Evolutionary conservation across 2,329 filamentous ascomycete genomes (phyloP).

Genomic region (Chaetomiaceae sp.): DNA sequence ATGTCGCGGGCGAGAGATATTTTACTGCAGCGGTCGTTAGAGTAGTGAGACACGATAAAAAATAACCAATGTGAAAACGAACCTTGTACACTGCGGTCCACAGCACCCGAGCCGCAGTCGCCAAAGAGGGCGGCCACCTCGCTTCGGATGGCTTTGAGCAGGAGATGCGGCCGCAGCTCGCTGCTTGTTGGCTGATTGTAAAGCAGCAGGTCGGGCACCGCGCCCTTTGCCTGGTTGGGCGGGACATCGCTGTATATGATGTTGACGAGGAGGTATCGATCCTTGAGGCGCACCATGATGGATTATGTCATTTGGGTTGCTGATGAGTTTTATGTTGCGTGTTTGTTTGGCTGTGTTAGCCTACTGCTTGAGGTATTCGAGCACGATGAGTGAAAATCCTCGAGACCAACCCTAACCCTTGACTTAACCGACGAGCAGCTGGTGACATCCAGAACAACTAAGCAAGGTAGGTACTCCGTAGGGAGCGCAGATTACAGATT

Average conservation of each 20-base stretch:
- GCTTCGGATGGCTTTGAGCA: constrained; percentile 66
- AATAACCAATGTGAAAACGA: too few species aligned
- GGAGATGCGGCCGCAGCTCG: constrained; percentile 58
- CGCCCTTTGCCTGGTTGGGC: constrained; percentile 30
- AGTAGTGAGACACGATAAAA: too few species aligned
- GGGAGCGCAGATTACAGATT: too few species aligned
- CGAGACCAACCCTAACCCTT: too few species aligned
- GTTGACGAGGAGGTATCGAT: constrained; percentile 91
- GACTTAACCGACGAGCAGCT: too few species aligned
- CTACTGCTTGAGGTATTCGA: too few species aligned
- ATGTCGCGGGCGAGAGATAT: constrained; percentile 88
- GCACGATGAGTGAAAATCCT: too few species aligned
- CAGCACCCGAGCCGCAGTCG: constrained; percentile 77
- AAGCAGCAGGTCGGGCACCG: constrained; percentile 57
- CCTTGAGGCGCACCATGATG: constrained; percentile 89
- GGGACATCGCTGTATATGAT: constrained; percentile 74
- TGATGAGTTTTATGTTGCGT: too few species aligned
- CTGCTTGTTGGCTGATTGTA: constrained; percentile 77
- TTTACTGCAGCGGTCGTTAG: constrained; percentile 57
- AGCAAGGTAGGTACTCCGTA: too few species aligned
- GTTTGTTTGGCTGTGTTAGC: background rate
- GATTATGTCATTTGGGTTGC: background rate
- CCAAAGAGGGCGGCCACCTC: constrained; percentile 73
- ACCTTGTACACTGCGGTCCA: constrained; percentile 67
- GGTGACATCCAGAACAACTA: too few species aligned